phyloP scores from a whole-genome alignment of 2,329 filamentous ascomycete species.

The Phyllachora maydis region DNA sequence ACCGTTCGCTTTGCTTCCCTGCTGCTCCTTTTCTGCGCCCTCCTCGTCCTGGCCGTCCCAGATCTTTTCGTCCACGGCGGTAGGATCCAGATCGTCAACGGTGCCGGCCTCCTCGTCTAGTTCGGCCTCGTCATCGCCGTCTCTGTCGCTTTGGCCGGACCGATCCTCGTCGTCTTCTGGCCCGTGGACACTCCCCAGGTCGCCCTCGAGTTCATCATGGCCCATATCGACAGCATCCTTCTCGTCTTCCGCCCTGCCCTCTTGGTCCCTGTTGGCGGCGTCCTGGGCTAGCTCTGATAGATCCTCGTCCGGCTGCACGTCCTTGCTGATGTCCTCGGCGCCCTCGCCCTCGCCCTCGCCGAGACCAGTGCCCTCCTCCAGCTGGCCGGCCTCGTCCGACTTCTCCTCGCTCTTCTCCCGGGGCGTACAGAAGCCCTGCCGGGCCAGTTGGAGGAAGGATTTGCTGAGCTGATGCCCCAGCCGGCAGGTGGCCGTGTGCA shows the following conservation, averaged over 20 bases:
- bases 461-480: constrained; percentile 58
- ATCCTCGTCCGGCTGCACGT: constrained; percentile 85
- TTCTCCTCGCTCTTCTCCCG: constrained; percentile 58
- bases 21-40: constrained; percentile 64
- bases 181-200: constrained; percentile 45
- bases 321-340: constrained; percentile 93
- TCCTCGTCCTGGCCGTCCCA: constrained; percentile 80
- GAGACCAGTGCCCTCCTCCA: constrained; percentile 81
- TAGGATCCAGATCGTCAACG: constrained; percentile 77
- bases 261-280: constrained; percentile 43
- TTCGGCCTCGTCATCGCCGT: constrained; percentile 48
- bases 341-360: constrained; percentile 66
- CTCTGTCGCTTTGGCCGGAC: constrained; percentile 31
- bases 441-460: constrained; percentile 57
- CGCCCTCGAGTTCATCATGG: constrained; percentile 76
- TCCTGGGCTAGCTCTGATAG: constrained; percentile 81
- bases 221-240: constrained; percentile 85
- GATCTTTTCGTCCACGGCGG: constrained; percentile 92
- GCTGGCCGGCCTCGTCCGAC: constrained; percentile 49
- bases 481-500: constrained; percentile 53
- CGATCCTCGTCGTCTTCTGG: constrained; percentile 41
- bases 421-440: constrained; percentile 81
- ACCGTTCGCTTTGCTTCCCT: constrained; percentile 52
- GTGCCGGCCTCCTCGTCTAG: constrained; percentile 82
- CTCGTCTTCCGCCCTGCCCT: constrained; percentile 52